Base-by-base conservation (phyloP, 2,329 filamentous ascomycete genomes). In the Malbranchea zuffiana region DNA sequence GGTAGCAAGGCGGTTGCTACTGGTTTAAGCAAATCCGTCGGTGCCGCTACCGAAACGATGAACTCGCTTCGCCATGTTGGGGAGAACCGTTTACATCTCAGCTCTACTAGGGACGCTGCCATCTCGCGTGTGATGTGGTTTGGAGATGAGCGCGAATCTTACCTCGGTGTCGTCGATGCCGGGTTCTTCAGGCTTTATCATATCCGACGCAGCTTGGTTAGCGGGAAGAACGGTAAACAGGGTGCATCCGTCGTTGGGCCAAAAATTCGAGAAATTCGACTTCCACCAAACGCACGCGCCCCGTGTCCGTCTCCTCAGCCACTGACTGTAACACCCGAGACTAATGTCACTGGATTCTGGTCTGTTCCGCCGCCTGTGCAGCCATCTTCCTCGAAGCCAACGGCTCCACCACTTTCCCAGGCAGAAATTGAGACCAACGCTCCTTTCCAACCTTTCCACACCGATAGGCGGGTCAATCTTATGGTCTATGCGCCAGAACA, bases 381-480 rank as follows among this genome's bases (percentile, higher is more conserved):
- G 67, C 44, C 67, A 64, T 43, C 62, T 45, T 50, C 62, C 56
- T 48, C 57, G 56, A 37, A 60, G 58, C 46, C 49, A 60, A 27
- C 50, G 54, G 50, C 62, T 57, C 50, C 71, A 66, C 55, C 80
- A 66, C 59, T 82, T 62, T 55, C 81, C 64, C 55, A 87, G 74
- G 85, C 84, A 4, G 87, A 95, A 64, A 92, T 94, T 46, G 90
- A 98, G 54, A 94, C 88, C 1, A 95, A 88, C 52, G 82, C 87
- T 3, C 85, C 88, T 2, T 96, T 94, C 50, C 87, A 94, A 51
- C 88, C 90, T 1, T 95, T 96, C 64, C 88, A 96, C 56, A 90
- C 87, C 0, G 87, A 96, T 52, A 74, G 77, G 37, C 76, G 88
- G 3, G 82, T 96, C 29, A 75, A 71, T n/a, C 67, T 95, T 18